Percentiles rank a stretch among this genome's conserved stretches.
These are phyloP conservation scores for Tardiomyces blankii DNA, from an alignment of 1,139 yeast genomes.

Conservation along the genomic window DNA sequence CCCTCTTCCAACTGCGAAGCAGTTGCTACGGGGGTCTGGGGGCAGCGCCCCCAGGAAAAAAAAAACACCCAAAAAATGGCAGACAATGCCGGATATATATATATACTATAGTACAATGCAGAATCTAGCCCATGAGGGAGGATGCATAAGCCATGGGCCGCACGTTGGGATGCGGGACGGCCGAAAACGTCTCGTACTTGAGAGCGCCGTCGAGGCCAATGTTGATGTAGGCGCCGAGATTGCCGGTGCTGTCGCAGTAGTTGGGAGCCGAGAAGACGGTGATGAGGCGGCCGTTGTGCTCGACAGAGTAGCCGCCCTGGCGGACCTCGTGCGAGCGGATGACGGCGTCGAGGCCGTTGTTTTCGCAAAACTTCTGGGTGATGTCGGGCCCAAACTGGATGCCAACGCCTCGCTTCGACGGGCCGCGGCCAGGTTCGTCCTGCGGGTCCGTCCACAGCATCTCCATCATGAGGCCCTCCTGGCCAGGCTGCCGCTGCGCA, in stretches of 20 bases:
- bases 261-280: slow-evolving; percentile 97
- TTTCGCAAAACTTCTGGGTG: slow-evolving; percentile 64
- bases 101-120: too few species aligned
- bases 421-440: slow-evolving; percentile 60
- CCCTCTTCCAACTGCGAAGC: too few species aligned
- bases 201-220: slow-evolving; percentile 46
- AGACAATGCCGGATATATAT: too few species aligned
- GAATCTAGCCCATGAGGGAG: slow-evolving; percentile 20
- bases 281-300: slow-evolving; percentile 74
- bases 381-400: slow-evolving; percentile 96
- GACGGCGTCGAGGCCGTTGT: slow-evolving; percentile 63
- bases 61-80: too few species aligned
- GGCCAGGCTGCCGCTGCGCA: slow-evolving; percentile 67
- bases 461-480: slow-evolving; percentile 92
- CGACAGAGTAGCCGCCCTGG: slow-evolving; percentile 79
- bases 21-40: too few species aligned
- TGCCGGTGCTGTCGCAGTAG: slow-evolving; percentile 88
- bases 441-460: slow-evolving; percentile 98
- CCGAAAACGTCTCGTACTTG: slow-evolving; percentile 50
- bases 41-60: too few species aligned
- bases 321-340: slow-evolving; percentile 94
- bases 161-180: slow-evolving; percentile 82
- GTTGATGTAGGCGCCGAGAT: slow-evolving; percentile 80
- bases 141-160: slow-evolving; percentile 91
- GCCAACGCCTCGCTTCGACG: slow-evolving; percentile 92